These are phyloP conservation scores for Phialophora expanda DNA, from an alignment of 2,329 filamentous ascomycete genomes.

Conservation along the genomic window DNA sequence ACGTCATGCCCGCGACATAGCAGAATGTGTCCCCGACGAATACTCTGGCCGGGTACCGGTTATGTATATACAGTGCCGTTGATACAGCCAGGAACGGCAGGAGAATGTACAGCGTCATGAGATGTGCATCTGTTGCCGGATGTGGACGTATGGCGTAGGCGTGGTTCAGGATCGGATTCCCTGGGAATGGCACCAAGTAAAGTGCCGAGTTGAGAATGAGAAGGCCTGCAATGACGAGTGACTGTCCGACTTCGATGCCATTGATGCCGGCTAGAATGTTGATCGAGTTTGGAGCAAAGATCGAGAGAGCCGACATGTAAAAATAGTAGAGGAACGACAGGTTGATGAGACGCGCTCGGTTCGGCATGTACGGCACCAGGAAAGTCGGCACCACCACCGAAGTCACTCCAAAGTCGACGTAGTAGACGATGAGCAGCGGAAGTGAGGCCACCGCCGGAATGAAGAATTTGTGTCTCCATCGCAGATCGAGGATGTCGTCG, in stretches of 20 bases:
- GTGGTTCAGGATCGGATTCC: conserved; percentile 38
- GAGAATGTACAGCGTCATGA: conserved; percentile 94
- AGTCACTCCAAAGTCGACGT: conserved; percentile 97
- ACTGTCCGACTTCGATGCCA: conserved; percentile 95
- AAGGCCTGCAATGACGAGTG: conserved; percentile 82
- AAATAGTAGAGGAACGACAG: conserved; percentile 85
- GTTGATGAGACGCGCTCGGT: conserved; percentile 75
- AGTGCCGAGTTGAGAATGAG: conserved; percentile 85
- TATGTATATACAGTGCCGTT: conserved; percentile 82
- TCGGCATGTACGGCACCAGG: conserved; percentile 73
- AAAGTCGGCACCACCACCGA: conserved; percentile 89
- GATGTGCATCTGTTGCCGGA: conserved; percentile 90
- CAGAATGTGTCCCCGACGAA: conserved; percentile 99
- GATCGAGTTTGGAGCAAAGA: conserved; percentile 98
- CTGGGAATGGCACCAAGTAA: conserved; percentile 71
- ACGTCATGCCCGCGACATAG: conserved; percentile 99
- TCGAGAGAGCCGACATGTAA: conserved; percentile 95
- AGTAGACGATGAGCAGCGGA: conserved; percentile 94
- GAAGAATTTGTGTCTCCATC: conserved; percentile 98
- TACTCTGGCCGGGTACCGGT: conserved; percentile 93
- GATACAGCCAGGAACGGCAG: conserved; percentile 94
- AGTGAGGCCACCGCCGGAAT: conserved; percentile 94
- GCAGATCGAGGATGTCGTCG: conserved; percentile 96
- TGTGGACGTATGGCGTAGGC: conserved; percentile 74
- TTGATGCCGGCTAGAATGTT: conserved; percentile 99